Percentiles rank a stretch among this genome's conserved stretches.
These are phyloP conservation scores for Psilocybe tampanensis DNA, from an alignment of 768 basidiomycete genomes.

Conservation along the genomic window DNA sequence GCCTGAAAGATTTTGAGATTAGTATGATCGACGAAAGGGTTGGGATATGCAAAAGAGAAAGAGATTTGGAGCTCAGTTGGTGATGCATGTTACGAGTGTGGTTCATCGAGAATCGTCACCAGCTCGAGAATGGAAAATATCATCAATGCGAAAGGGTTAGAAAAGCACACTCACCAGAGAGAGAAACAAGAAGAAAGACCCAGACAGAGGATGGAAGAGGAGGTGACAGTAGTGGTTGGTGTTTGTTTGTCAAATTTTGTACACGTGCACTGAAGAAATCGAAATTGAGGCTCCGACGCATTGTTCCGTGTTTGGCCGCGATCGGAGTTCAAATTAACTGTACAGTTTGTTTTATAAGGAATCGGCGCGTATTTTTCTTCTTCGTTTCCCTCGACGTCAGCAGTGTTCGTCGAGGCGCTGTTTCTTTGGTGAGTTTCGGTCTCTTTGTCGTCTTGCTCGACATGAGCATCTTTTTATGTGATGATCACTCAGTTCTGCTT, in stretches of 20 bases:
- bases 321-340: slow-evolving; percentile 42
- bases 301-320: slow-evolving; percentile 3
- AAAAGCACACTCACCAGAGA: slow-evolving; percentile 33
- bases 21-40: background rate
- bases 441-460: slow-evolving; percentile 8
- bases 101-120: slow-evolving; percentile 73
- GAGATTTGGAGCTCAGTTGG: slow-evolving; percentile 46
- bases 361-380: background rate
- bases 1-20: slow-evolving; percentile 5
- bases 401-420: background rate
- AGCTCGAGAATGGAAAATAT: slow-evolving; percentile 71
- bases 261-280: background rate
- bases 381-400: background rate
- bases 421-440: slow-evolving; percentile 22
- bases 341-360: slow-evolving; percentile 36
- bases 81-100: slow-evolving; percentile 81
- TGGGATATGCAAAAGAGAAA: background rate
- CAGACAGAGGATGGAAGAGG: background rate
- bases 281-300: slow-evolving; percentile 24
- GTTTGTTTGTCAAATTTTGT: background rate
- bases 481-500: slow-evolving; percentile 83
- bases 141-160: slow-evolving; percentile 46
- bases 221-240: background rate
- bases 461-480: slow-evolving; percentile 28
- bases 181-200: background rate